Evolutionary conservation across 2,329 filamentous ascomycete species (phyloP).

Genomic region (Penicillium sp.): DNA sequence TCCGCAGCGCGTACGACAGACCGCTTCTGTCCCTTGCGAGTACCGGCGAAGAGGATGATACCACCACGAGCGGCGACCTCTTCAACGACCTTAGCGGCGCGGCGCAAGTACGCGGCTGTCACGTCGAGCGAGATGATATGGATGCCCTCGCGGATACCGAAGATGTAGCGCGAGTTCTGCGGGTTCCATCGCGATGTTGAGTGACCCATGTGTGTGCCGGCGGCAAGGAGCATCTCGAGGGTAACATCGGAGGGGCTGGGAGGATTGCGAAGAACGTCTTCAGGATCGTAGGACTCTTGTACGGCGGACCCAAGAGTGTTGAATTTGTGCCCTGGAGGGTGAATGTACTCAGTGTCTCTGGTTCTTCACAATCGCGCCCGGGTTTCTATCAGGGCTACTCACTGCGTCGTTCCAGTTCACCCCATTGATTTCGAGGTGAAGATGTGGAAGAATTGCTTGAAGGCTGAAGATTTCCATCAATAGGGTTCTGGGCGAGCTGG

Average conservation of each 20-base stretch:
- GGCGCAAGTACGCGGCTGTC: slow-evolving; percentile 82
- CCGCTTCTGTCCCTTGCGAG: slow-evolving; percentile 71
- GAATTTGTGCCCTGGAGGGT: slow-evolving; percentile 26
- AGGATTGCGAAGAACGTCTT: slow-evolving; percentile 55
- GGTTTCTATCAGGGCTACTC: slow-evolving; percentile 7
- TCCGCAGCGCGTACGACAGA: slow-evolving; percentile 75
- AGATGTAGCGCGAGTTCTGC: slow-evolving; percentile 88
- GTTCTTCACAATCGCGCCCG: not conserved
- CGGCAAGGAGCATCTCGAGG: slow-evolving; percentile 82
- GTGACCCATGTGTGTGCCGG: slow-evolving; percentile 85
- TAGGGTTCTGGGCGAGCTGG: slow-evolving; percentile 10
- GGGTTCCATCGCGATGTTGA: slow-evolving; percentile 90
- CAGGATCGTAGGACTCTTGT: slow-evolving; percentile 26
- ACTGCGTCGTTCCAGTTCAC: slow-evolving; percentile 19
- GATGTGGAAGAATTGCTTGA: slow-evolving; percentile 1
- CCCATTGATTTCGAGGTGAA: slow-evolving; percentile 8
- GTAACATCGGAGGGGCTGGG: slow-evolving; percentile 74
- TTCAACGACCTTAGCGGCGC: slow-evolving; percentile 85
- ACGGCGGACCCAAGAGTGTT: slow-evolving; percentile 29
- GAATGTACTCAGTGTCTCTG: not conserved
- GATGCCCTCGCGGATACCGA: slow-evolving; percentile 77
- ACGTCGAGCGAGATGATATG: slow-evolving; percentile 91
- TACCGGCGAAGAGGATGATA: slow-evolving; percentile 85
- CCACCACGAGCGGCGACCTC: slow-evolving; percentile 78
- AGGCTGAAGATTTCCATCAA: slow-evolving; percentile 10